Evolutionary conservation across 2,329 filamentous ascomycete species (phyloP).

Genomic region (Coniella vitis): DNA sequence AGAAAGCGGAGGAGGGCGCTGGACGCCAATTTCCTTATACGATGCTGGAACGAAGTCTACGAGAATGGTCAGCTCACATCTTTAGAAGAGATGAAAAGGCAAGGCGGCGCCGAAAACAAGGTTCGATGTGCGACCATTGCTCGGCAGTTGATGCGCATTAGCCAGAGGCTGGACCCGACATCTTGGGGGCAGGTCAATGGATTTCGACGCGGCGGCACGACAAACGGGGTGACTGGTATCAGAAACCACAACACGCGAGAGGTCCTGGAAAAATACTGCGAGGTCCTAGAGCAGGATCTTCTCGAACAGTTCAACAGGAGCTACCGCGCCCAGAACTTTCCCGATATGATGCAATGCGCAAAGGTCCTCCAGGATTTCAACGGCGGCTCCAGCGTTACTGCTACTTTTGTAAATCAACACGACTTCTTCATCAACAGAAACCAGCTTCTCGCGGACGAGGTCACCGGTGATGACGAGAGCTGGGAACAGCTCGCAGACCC

Average conservation of each 20-base stretch:
- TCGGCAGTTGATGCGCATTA: conserved; percentile 87
- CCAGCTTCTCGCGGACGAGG: conserved; percentile 83
- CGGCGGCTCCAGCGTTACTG: conserved; percentile 90
- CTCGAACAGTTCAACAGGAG: conserved; percentile 96
- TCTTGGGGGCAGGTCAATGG: conserved; percentile 62
- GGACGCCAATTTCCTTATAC: conserved; percentile 90
- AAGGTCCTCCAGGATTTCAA: conserved; percentile 94
- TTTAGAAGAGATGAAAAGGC: conserved; percentile 81
- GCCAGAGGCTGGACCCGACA: conserved; percentile 75
- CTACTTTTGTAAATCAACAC: conserved; percentile 95
- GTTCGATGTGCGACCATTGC: conserved; percentile 91
- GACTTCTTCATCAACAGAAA: conserved; percentile 98
- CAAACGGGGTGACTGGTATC: conserved; percentile 40
- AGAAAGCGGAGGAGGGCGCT: conserved; percentile 82
- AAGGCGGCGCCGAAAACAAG: conserved; percentile 83
- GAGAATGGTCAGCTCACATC: conserved; percentile 80
- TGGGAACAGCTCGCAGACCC: conserved; percentile 95
- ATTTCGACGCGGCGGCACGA: conserved; percentile 39
- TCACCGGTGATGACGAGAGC: conserved; percentile 64
- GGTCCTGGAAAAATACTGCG: conserved; percentile 92
- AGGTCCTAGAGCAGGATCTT: conserved; percentile 90
- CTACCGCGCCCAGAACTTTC: conserved; percentile 90
- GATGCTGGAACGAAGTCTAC: conserved; percentile 94
- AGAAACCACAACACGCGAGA: conserved; percentile 67
- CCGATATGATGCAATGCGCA: conserved; percentile 96